These are phyloP conservation scores for Penicillium lividum DNA, from an alignment of 495 filamentous ascomycete species.

Conservation along the genomic window DNA sequence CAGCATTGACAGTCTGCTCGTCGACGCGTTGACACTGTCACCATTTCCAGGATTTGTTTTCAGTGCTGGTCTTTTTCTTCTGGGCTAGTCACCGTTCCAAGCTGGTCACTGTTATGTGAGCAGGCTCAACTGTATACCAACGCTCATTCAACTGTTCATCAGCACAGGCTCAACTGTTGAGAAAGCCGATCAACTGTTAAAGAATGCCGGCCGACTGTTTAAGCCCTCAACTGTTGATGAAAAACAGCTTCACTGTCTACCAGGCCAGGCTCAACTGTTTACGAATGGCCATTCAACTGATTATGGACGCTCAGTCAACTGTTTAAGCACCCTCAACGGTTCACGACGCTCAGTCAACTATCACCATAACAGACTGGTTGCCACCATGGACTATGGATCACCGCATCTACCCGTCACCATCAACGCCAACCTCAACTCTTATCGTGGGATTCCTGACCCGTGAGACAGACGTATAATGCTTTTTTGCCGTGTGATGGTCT, in stretches of 20 bases:
- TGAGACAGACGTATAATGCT: not conserved
- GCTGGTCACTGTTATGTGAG: not conserved
- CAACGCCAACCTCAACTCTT: conserved; percentile 3
- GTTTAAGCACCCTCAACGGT: not conserved
- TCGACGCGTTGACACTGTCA: conserved; percentile 3
- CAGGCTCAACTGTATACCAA: conserved; percentile 1
- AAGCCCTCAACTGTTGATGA: not conserved
- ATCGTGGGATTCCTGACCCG: not conserved
- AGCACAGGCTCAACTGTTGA: not conserved
- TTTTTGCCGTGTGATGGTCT: conserved; percentile 4
- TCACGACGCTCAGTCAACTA: not conserved
- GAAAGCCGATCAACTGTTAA: not conserved
- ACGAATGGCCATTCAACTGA: not conserved
- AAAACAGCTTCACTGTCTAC: too few species aligned
- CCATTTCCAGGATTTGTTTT: not conserved
- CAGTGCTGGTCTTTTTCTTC: not conserved
- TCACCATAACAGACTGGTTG: not conserved
- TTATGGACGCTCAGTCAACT: not conserved
- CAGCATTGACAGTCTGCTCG: conserved; percentile 4
- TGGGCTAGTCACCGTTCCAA: not conserved
- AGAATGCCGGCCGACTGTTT: not conserved
- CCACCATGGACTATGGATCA: not conserved
- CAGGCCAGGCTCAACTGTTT: not conserved
- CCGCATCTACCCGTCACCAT: conserved; percentile 1
- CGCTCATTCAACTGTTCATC: not conserved